Evolutionary conservation across 352 stramenopile species (phyloP).

Genomic region (Phytophthora tubulina): DNA sequence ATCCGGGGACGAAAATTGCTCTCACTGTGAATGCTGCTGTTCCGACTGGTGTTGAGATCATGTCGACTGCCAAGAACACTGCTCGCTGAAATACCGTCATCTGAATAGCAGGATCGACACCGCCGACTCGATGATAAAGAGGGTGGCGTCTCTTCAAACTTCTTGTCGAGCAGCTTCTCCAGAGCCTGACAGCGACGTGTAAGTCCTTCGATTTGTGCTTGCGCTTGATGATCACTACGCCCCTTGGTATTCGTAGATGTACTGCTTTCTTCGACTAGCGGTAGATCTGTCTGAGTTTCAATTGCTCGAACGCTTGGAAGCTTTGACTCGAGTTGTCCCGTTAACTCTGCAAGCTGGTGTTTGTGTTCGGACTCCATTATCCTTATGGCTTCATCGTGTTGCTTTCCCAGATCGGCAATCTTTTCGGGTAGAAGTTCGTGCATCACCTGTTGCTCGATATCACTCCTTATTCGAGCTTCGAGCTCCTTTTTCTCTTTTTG

Average conservation of each 20-base stretch:
- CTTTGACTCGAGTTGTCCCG: constrained; percentile 23
- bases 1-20: constrained; percentile 9
- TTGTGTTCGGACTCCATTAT: constrained; percentile 37
- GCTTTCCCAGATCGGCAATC: constrained; percentile 17
- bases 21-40: constrained; percentile 32
- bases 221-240: constrained; percentile 21
- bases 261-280: constrained; percentile 2
- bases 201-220: constrained; percentile 51
- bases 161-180: constrained; percentile 64
- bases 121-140: constrained; percentile 31
- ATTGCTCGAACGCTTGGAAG: constrained; percentile 7
- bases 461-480: constrained; percentile 19
- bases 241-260: background rate
- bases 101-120: constrained; percentile 44
- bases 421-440: constrained; percentile 20
- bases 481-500: constrained; percentile 16
- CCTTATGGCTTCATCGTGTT: constrained; percentile 30
- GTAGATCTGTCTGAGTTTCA: constrained; percentile 36
- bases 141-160: constrained; percentile 56
- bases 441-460: constrained; percentile 22
- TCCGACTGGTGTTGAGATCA: constrained; percentile 30
- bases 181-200: constrained; percentile 59
- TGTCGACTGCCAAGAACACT: constrained; percentile 10
- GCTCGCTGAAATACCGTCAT: constrained; percentile 25
- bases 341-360: constrained; percentile 33